phyloP scores from a whole-genome alignment of 2,329 filamentous ascomycete genomes.

The Scedosporium dehoogii region DNA sequence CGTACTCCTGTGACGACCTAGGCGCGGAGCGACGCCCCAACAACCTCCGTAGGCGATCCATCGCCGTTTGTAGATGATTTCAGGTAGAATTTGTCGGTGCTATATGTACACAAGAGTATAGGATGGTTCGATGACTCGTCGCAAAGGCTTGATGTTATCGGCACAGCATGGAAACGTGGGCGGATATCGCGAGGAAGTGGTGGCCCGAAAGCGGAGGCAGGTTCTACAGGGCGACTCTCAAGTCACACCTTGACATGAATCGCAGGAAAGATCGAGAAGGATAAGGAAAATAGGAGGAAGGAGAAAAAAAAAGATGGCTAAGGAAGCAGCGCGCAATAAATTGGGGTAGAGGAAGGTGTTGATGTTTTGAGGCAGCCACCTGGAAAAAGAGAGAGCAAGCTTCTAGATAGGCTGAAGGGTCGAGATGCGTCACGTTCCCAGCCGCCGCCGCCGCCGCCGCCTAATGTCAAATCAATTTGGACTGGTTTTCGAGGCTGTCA shows the following conservation, averaged over 20 bases:
- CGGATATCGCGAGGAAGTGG: not conserved
- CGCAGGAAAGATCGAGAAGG: not conserved
- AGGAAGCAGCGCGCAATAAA: too few species aligned
- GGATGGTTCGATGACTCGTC: not conserved
- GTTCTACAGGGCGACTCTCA: not conserved
- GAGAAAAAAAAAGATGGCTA: not conserved
- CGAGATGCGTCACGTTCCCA: not conserved
- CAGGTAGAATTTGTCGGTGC: not conserved
- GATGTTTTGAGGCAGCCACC: not conserved
- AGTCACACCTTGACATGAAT: not conserved
- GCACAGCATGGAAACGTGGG: not conserved
- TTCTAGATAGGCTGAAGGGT: not conserved
- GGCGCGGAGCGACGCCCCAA: not conserved
- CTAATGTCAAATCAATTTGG: too few species aligned
- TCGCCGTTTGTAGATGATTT: not conserved
- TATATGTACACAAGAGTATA: not conserved
- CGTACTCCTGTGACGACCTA: slow-evolving; percentile 7
- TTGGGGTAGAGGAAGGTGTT: too few species aligned
- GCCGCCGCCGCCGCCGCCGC: too few species aligned
- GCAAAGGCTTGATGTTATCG: not conserved
- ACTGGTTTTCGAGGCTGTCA: too few species aligned
- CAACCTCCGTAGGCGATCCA: slow-evolving; percentile 1
- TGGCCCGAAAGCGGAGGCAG: not conserved
- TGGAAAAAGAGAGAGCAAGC: not conserved
- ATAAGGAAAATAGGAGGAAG: not conserved